Evolutionary conservation across 306 rosid species (phyloP).

Genomic region (Lablab purpureus): DNA sequence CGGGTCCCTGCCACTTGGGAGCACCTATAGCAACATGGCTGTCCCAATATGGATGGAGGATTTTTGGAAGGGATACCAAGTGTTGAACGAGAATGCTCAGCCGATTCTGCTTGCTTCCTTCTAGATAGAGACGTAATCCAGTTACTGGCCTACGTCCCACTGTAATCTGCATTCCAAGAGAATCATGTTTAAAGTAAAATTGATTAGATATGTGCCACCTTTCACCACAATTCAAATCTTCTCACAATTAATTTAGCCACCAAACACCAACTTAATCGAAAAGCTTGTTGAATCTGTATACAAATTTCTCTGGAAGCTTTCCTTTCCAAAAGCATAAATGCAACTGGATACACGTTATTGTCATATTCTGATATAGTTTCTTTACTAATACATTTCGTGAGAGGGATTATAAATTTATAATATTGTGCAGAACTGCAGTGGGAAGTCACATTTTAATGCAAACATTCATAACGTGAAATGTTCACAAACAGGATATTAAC

Average conservation of each 20-base stretch:
- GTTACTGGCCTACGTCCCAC: conserved; percentile 88
- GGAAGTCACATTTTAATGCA: background rate
- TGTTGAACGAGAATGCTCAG: conserved; percentile 75
- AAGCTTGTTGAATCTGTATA: background rate
- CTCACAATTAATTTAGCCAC: background rate
- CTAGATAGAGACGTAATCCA: conserved; percentile 68
- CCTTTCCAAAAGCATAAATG: conserved; percentile 4
- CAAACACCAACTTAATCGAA: background rate
- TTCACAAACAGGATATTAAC: background rate
- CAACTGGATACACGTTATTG: conserved; percentile 6
- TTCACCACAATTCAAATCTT: background rate
- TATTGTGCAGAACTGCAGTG: background rate
- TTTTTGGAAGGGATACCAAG: conserved; percentile 77
- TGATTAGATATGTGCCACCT: background rate
- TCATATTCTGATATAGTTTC: background rate
- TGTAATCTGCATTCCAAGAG: conserved; percentile 63
- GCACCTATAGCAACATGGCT: conserved; percentile 81
- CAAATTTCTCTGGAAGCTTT: background rate
- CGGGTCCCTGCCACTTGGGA: conserved; percentile 90
- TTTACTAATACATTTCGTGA: background rate
- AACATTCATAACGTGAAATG: background rate
- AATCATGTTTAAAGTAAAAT: conserved; percentile 8
- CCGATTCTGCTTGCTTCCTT: conserved; percentile 77
- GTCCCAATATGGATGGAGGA: conserved; percentile 79
- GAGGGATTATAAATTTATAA: background rate